Evolutionary conservation across 2,329 filamentous ascomycete genomes (phyloP), one percentile per base, ranked within the genome.

Genomic region (Aspergillus neoniger): DNA sequence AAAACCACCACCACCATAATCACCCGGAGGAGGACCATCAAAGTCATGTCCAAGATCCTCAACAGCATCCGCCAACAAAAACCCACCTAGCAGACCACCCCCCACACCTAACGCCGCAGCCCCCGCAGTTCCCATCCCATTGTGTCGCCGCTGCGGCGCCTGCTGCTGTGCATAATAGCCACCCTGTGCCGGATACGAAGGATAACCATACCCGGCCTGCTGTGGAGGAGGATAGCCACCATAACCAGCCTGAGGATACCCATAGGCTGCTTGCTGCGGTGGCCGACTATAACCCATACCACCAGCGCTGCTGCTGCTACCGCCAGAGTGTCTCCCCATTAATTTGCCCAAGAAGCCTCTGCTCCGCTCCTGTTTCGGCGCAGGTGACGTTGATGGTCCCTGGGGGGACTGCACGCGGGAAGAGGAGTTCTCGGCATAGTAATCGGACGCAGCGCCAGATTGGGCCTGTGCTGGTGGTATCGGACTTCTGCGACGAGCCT

Each of bases 41-140:
- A 43, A 44, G 44, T 55, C 52, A 38, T 55, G 36, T 21, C 23
- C 43, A 23, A 55, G 15, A n/a, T 85, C 83, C 5, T 90, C 78
- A 54, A 93, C 81, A 1, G 88, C 88, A 70, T 89, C 82, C 2
- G 83, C 88, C 32, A 96, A 76, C 69, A 96, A 63, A 63, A 86
- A 85, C 58, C 92, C 92, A 67, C 92, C 93, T 1, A 96, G 69
- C 72, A 96, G 71, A 75, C 92, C 92, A 64, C 89, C 92, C 67
- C 92, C 92, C 4, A 91, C 76, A 79, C 92, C 92, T 47, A 96
- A 79, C 21, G 91, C 91, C 8, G 88, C 86, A 55, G 88, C 91
- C 51, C 91, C 91, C 10, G 83, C 86, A 61, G 85, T 82, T n/a
- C 91, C 91, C 78, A 94, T 80, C 4, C 81, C 79, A 30, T 65